Evolutionary conservation across 2,329 filamentous ascomycete species (phyloP).

Genomic region (Cordyceps cicadae): DNA sequence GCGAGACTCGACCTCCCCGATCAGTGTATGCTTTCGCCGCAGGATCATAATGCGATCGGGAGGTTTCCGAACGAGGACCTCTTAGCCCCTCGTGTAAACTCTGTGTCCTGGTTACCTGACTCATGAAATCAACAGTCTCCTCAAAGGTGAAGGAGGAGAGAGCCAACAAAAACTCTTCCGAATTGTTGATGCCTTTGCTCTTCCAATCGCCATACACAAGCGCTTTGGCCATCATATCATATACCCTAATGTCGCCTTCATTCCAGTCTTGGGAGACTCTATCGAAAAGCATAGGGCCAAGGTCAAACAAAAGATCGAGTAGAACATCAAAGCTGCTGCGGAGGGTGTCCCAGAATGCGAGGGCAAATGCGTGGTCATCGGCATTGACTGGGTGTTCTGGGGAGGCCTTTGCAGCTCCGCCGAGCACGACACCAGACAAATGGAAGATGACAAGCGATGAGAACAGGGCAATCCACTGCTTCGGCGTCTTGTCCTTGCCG

Average conservation of each 20-base stretch:
- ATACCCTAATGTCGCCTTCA: not conserved
- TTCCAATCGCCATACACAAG: constrained; percentile 2
- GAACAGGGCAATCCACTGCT: constrained; percentile 45
- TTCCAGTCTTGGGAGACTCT: constrained; percentile 4
- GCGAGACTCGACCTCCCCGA: not conserved
- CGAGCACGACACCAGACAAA: constrained; percentile 42
- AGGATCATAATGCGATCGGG: not conserved
- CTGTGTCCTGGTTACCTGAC: not conserved
- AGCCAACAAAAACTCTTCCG: constrained; percentile 1
- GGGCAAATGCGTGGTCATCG: constrained; percentile 3
- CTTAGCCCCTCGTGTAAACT: not conserved
- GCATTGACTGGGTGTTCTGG: constrained; percentile 4
- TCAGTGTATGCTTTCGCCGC: not conserved
- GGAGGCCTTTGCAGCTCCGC: constrained; percentile 28
- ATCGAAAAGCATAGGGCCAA: constrained; percentile 5
- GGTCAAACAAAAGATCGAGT: not conserved
- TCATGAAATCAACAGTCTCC: not conserved
- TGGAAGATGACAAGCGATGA: constrained; percentile 52
- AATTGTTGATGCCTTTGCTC: not conserved
- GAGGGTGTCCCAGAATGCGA: not conserved
- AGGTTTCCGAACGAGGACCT: not conserved
- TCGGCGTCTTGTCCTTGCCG: constrained; percentile 26
- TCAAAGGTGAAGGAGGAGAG: not conserved
- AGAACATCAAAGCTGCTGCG: not conserved
- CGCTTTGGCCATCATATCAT: constrained; percentile 6